phyloP scores from a whole-genome alignment of 169 alveolate species.

The Babesia ovis region DNA sequence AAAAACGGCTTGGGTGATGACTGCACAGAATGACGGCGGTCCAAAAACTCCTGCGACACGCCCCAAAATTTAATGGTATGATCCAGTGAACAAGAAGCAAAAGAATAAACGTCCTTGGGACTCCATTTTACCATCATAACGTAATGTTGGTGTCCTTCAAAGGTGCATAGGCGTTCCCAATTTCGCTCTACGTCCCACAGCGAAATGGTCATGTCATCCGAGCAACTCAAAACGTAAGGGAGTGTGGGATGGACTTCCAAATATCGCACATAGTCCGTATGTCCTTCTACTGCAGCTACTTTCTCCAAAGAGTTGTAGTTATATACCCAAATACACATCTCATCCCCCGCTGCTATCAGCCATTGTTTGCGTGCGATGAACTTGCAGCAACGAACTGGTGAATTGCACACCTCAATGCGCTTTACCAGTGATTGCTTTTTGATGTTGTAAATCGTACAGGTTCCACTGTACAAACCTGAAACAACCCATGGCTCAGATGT shows the following conservation, averaged over 20 bases:
- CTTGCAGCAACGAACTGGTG: slow-evolving; percentile 94
- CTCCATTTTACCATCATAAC: slow-evolving; percentile 97
- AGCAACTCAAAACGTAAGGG: slow-evolving; percentile 92
- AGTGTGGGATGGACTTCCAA: slow-evolving; percentile 94
- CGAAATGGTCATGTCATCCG: slow-evolving; percentile 94
- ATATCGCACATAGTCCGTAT: slow-evolving; percentile 95
- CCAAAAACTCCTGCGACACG: slow-evolving; percentile 62
- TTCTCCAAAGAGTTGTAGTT: slow-evolving; percentile 96
- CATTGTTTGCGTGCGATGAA: slow-evolving; percentile 94
- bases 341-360: slow-evolving; percentile 94
- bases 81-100: slow-evolving; percentile 96
- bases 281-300: slow-evolving; percentile 92
- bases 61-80: slow-evolving; percentile 94
- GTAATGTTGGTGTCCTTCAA: slow-evolving; percentile 96
- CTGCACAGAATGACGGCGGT: slow-evolving; percentile 30
- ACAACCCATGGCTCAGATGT: slow-evolving; percentile 94
- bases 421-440: slow-evolving; percentile 89
- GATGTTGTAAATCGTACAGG: slow-evolving; percentile 86
- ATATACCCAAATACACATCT: slow-evolving; percentile 89
- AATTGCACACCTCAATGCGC: slow-evolving; percentile 89
- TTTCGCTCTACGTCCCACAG: slow-evolving; percentile 96
- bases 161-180: slow-evolving; percentile 89
- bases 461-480: slow-evolving; percentile 93
- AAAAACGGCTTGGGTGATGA: slow-evolving; percentile 89
- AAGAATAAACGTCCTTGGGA: slow-evolving; percentile 94